Conservation (phyloP, 805 yeast genomes). For the Starmerella khaoyaiensis region DNA sequence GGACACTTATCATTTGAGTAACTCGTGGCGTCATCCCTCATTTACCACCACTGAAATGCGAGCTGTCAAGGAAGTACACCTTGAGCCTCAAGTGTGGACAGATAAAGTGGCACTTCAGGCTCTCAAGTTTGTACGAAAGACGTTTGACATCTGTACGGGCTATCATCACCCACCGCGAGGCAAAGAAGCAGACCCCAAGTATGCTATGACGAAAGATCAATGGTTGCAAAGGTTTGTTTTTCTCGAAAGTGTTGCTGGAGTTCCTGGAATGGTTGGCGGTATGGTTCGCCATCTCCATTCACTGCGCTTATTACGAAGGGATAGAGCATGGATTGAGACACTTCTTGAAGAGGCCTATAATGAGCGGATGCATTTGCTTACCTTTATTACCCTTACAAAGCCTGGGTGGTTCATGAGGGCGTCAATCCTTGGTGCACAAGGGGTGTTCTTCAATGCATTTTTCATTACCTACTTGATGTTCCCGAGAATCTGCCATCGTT, state of each 20-base stretch:
- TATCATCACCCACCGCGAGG: conserved; percentile 6
- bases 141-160: conserved; percentile 3
- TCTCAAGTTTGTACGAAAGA: background rate
- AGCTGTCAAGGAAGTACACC: background rate
- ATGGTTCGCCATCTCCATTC: conserved; percentile 9
- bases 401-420: conserved; percentile 4
- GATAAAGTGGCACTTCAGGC: conserved; percentile 1
- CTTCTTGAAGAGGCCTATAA: conserved; percentile 7
- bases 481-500: conserved; percentile 8
- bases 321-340: conserved; percentile 7
- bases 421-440: conserved; percentile 4
- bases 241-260: conserved; percentile 7
- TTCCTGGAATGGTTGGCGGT: conserved; percentile 9
- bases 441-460: conserved; percentile 7
- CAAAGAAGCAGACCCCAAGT: conserved; percentile 2
- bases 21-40: background rate
- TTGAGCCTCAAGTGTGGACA: background rate
- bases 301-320: conserved; percentile 2
- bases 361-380: conserved; percentile 7
- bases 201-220: background rate
- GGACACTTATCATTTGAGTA: background rate
- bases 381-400: conserved; percentile 2
- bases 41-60: background rate
- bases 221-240: conserved; percentile 6
- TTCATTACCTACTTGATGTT: conserved; percentile 3